Percentiles rank a stretch among this genome's conserved stretches.
These are phyloP conservation scores for Groenewaldozyma tartarivorans DNA, from an alignment of 805 yeast genomes.

Conservation along the genomic window DNA sequence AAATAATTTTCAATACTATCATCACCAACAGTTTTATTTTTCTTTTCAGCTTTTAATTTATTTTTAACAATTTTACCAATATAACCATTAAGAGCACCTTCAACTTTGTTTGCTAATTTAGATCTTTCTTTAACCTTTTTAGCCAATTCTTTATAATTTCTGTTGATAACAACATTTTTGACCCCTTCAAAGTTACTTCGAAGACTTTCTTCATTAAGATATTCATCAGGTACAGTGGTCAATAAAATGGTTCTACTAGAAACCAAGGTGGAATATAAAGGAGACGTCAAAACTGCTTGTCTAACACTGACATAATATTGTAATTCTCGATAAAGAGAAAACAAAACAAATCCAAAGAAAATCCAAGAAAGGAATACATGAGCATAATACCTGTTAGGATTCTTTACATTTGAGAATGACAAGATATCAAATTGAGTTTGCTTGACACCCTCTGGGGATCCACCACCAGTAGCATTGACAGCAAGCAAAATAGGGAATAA, in stretches of 20 bases:
- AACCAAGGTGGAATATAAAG: constrained; percentile 62
- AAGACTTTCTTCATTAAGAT: constrained; percentile 63
- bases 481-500: constrained; percentile 71
- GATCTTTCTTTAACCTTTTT: constrained; percentile 51
- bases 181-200: constrained; percentile 74
- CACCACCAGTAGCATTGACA: constrained; percentile 57
- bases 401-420: constrained; percentile 65
- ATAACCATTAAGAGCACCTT: constrained; percentile 51
- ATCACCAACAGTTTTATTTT: constrained; percentile 33
- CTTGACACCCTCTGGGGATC: constrained; percentile 38
- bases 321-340: constrained; percentile 73
- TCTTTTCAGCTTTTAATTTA: constrained; percentile 56
- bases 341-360: constrained; percentile 61
- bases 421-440: constrained; percentile 63
- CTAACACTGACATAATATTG: constrained; percentile 68
- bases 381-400: constrained; percentile 63
- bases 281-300: constrained; percentile 70
- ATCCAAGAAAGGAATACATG: constrained; percentile 78
- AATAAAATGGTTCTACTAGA: constrained; percentile 76
- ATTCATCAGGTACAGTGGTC: constrained; percentile 72
- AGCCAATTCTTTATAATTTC: constrained; percentile 48
- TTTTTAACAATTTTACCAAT: constrained; percentile 56
- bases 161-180: constrained; percentile 68
- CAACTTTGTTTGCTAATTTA: constrained; percentile 51
- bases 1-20: constrained; percentile 37